Evolutionary conservation across 768 basidiomycete genomes (phyloP), one percentile per base, ranked within the genome.

Genomic region (Collybia sordida): DNA sequence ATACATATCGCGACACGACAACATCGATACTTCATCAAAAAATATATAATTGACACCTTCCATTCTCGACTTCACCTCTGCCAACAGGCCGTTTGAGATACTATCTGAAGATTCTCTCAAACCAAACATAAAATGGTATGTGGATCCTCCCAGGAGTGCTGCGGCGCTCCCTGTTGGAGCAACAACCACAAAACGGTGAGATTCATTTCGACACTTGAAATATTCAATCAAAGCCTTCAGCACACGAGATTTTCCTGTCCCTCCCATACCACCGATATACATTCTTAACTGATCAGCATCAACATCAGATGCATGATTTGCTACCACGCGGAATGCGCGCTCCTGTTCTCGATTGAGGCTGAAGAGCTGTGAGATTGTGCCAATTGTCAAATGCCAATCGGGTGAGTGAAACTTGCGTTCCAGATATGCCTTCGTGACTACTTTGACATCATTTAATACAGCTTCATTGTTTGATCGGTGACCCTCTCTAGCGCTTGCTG

Each of bases 21-120:
- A 42, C 76, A 78, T 78, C 0, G 73, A 76, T 0, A 77, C 59
- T 47, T 78, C 74, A 61, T 77, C 71, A 15, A 76, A 51, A 40
- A 77, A 73, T 2, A 77, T 54, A 54, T 73, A 72, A 1, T 72
- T 59, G 9, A 74, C 65, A n/a, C 66, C 59, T 21, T 57, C 22
- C 12, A 71, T 35, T 19, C 57, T 42, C 14, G 49, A 40, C 14
- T 45, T 45, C 1, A 60, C 42, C 37, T 62, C 51, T 15, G 47
- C 42, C 0, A 62, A 17, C 9, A 47, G 43, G 2, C 34, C 25
- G 4, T 21, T 38, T 15, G 27, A 42, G 14, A 40, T 36, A 12
- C 9, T 21, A 28, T 40, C 42, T 34, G 18, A 42, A 24, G 45
- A 38, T 5, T 31, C 27, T 5, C 23, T 34, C 2, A 71, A 54